phyloP scores from a whole-genome alignment of 768 basidiomycete species.

The Boletellus ananas region DNA sequence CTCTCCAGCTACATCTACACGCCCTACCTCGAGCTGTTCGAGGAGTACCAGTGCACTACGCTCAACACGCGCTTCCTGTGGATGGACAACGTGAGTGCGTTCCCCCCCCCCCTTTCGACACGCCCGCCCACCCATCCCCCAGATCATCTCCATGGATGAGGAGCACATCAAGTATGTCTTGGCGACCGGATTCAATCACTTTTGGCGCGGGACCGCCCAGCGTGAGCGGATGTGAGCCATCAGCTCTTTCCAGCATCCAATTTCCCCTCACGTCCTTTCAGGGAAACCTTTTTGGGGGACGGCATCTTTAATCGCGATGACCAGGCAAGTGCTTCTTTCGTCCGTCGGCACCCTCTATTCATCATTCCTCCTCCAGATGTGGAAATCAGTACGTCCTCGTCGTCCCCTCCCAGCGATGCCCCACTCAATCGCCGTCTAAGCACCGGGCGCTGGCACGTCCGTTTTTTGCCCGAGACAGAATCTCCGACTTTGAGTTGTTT shows the following conservation, averaged over 20 bases:
- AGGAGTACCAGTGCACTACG: slow-evolving; percentile 68
- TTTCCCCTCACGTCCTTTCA: slow-evolving; percentile 16
- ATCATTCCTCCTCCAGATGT: slow-evolving; percentile 36
- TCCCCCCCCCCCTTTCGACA: not conserved
- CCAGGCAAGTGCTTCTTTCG: slow-evolving; percentile 39
- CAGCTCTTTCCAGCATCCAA: not conserved
- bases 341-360: not conserved
- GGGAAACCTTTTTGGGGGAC: slow-evolving; percentile 57
- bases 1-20: slow-evolving; percentile 59
- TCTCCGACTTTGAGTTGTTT: slow-evolving; percentile 66
- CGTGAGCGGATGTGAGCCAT: slow-evolving; percentile 60
- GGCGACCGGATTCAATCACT: slow-evolving; percentile 61
- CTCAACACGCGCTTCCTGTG: slow-evolving; percentile 67
- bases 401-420: not conserved
- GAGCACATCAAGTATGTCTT: slow-evolving; percentile 63
- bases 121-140: no score
- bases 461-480: slow-evolving; percentile 71
- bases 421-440: slow-evolving; percentile 31
- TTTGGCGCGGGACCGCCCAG: slow-evolving; percentile 62
- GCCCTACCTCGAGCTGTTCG: slow-evolving; percentile 61
- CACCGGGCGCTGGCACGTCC: slow-evolving; percentile 67
- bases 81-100: slow-evolving; percentile 59
- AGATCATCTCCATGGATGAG: slow-evolving; percentile 77
- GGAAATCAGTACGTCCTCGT: slow-evolving; percentile 54
- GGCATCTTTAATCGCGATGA: slow-evolving; percentile 80